A percentile compares a stretch with the other conserved stretches of the same genome.
phyloP scores from a whole-genome alignment of 1,139 yeast species.

The Hemisphaericaspora xylofermentans region DNA sequence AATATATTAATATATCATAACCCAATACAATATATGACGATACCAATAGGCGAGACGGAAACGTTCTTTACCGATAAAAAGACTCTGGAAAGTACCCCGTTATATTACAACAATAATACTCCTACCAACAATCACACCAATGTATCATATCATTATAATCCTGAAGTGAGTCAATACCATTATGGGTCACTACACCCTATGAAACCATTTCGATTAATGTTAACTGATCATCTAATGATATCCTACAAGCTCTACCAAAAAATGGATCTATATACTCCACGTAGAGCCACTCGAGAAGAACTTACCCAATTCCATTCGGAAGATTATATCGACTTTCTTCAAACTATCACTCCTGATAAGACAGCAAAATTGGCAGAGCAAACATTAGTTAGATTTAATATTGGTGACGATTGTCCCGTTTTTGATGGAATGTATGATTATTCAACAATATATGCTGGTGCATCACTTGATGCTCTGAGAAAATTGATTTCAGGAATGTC shows the following conservation, averaged over 20 bases:
- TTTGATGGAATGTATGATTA: conserved; percentile 94
- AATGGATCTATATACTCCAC: conserved; percentile 86
- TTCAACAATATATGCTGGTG: conserved; percentile 85
- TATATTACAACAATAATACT: conserved; percentile 44
- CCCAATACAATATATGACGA: conserved; percentile 17
- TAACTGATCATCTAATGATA: conserved; percentile 88
- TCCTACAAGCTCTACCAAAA: conserved; percentile 82
- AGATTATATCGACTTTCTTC: conserved; percentile 81
- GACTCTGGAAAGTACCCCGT: conserved; percentile 58
- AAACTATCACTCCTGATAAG: conserved; percentile 80
- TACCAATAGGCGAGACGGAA: conserved; percentile 21
- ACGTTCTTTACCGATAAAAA: conserved; percentile 55
- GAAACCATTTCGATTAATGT: conserved; percentile 95
- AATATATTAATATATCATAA: not conserved
- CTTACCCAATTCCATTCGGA: conserved; percentile 78
- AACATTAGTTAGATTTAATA: conserved; percentile 74
- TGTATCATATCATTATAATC: conserved; percentile 88
- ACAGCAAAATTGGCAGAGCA: conserved; percentile 55
- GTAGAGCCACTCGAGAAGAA: conserved; percentile 80
- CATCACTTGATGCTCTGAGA: conserved; percentile 88
- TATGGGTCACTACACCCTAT: conserved; percentile 94
- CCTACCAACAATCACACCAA: conserved; percentile 38
- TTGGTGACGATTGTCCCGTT: conserved; percentile 97
- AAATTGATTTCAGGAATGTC: conserved; percentile 81
- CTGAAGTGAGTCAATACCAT: conserved; percentile 77